Evolutionary conservation across 805 yeast species (phyloP).

Genomic region (Candida lessepsii): DNA sequence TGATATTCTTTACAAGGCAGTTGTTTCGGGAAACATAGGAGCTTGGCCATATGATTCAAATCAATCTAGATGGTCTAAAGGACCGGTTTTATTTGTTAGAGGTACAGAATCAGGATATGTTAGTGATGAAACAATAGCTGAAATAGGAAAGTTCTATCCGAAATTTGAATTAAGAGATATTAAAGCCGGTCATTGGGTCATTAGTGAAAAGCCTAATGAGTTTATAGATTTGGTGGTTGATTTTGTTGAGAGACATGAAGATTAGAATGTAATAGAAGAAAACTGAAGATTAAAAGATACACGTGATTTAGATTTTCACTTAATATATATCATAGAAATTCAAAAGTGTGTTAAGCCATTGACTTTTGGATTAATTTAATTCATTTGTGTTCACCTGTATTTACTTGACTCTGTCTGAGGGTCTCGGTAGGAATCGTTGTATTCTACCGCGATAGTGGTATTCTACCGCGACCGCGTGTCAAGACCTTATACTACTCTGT

Average conservation of each 20-base stretch:
- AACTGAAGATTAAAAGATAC: too few relatives aligned
- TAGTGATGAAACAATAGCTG: conserved; percentile 75
- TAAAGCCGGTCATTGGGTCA: conserved; percentile 91
- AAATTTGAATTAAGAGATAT: conserved; percentile 69
- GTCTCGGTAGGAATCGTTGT: too few relatives aligned
- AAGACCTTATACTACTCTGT: too few relatives aligned
- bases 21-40: conserved; percentile 66
- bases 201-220: conserved; percentile 79
- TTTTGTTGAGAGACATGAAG: conserved; percentile 54
- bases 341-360: too few relatives aligned
- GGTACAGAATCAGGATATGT: conserved; percentile 77
- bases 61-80: conserved; percentile 50
- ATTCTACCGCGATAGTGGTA: too few relatives aligned
- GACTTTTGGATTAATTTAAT: too few relatives aligned
- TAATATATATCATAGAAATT: too few relatives aligned
- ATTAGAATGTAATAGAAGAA: conserved; percentile 18
- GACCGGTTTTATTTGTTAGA: conserved; percentile 76
- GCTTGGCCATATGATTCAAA: conserved; percentile 72
- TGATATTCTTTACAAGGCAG: conserved; percentile 59
- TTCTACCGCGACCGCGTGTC: too few relatives aligned
- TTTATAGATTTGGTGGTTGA: conserved; percentile 62
- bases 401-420: too few relatives aligned
- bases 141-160: conserved; percentile 78
- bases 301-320: neutral
- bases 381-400: too few relatives aligned